Conservation (phyloP, 2,329 filamentous ascomycete species). For the Hansfordia pulvinata region DNA sequence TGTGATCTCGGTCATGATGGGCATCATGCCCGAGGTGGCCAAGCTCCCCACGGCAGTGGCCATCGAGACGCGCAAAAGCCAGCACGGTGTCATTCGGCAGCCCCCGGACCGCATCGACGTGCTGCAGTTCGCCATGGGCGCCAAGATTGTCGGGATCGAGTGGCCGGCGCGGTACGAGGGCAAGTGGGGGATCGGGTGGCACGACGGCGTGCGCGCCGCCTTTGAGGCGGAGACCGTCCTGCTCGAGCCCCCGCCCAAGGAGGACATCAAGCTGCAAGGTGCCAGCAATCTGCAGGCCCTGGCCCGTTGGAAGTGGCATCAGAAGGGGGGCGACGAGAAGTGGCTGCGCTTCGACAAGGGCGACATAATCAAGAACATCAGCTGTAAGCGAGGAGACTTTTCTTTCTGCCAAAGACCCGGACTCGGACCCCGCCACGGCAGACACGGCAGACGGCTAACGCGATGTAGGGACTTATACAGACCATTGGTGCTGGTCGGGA, state of each 20-base stretch:
- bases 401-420: no score
- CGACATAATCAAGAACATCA: constrained; percentile 51
- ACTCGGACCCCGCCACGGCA: neutral
- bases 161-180: constrained; percentile 37
- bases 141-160: constrained; percentile 33
- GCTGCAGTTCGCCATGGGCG: constrained; percentile 32
- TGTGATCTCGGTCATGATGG: constrained; percentile 24
- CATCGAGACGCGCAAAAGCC: constrained; percentile 29
- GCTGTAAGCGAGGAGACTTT: constrained; percentile 11
- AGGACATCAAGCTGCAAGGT: constrained; percentile 30
- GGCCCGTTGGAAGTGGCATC: constrained; percentile 38
- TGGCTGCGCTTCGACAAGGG: constrained; percentile 54
- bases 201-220: constrained; percentile 36
- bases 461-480: constrained; percentile 13
- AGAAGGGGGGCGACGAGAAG: constrained; percentile 26
- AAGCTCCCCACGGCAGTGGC: constrained; percentile 29
- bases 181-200: constrained; percentile 44
- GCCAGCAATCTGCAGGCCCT: constrained; percentile 32
- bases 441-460: neutral
- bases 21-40: constrained; percentile 24
- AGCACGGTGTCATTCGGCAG: constrained; percentile 28
- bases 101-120: constrained; percentile 29
- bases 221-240: constrained; percentile 34
- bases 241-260: constrained; percentile 30
- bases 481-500: constrained; percentile 21